Conservation (phyloP, 2,329 filamentous ascomycete genomes). For the Sarocladium oryzae region DNA sequence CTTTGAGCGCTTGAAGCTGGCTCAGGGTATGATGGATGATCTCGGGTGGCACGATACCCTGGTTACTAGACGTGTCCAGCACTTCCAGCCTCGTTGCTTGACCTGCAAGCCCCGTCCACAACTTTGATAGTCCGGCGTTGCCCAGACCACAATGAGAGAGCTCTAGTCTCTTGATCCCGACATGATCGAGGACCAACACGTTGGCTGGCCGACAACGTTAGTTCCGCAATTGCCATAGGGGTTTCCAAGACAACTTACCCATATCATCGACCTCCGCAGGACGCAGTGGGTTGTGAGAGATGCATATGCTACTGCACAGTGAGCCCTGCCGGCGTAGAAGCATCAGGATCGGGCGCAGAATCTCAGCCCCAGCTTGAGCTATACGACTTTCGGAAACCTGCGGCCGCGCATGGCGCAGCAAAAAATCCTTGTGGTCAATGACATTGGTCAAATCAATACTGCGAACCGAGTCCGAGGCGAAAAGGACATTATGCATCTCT, state of each 20-base stretch:
- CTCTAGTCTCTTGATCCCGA: conserved; percentile 41
- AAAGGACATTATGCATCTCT: conserved; percentile 49
- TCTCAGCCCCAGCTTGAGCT: conserved; percentile 28
- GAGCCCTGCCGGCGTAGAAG: conserved; percentile 40
- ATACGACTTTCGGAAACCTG: conserved; percentile 8
- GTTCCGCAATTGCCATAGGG: not conserved
- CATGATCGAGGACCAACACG: conserved; percentile 24
- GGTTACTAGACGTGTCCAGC: conserved; percentile 47
- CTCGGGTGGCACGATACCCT: conserved; percentile 43
- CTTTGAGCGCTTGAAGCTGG: conserved; percentile 36
- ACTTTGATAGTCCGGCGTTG: conserved; percentile 38
- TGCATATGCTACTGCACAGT: conserved; percentile 43
- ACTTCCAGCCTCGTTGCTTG: conserved; percentile 38
- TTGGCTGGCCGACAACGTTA: conserved; percentile 21
- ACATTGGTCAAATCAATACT: conserved; percentile 47
- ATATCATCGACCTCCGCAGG: conserved; percentile 42
- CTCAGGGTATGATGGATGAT: conserved; percentile 37
- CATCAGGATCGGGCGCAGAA: conserved; percentile 43
- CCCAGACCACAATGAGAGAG: conserved; percentile 45
- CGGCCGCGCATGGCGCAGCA: conserved; percentile 12
- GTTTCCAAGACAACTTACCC: conserved; percentile 25
- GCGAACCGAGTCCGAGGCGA: conserved; percentile 48
- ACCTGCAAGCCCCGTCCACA: conserved; percentile 41
- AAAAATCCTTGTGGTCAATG: conserved; percentile 21
- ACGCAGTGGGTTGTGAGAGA: conserved; percentile 44